A percentile compares a stretch with the other conserved stretches of the same genome.
These are phyloP conservation scores for Syzygium grande DNA, from an alignment of 345 rosid genomes.

Conservation along the genomic window DNA sequence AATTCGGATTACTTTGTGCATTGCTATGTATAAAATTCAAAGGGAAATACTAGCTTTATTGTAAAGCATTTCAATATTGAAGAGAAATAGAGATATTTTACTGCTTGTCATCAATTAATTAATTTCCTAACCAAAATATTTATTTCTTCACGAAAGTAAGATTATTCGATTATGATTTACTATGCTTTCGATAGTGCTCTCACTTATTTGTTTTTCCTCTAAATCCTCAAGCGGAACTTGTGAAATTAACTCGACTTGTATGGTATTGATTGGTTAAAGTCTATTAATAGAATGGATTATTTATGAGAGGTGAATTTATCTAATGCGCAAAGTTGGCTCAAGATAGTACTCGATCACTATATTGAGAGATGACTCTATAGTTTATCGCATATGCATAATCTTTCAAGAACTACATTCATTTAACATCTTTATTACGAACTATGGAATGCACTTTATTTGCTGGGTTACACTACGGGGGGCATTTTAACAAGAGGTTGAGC, in stretches of 20 bases:
- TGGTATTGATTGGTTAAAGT: neutral
- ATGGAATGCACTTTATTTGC: too few species aligned
- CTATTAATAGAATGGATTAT: neutral
- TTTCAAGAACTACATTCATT: neutral
- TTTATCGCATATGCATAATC: fast-evolving
- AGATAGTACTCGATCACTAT: neutral
- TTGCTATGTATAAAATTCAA: neutral
- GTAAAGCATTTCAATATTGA: neutral
- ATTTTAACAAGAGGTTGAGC: too few species aligned
- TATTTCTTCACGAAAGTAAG: neutral
- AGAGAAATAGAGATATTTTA: neutral
- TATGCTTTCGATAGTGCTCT: too few species aligned
- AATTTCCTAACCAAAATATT: neutral
- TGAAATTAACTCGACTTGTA: neutral
- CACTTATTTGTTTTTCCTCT: too few species aligned
- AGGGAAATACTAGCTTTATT: neutral
- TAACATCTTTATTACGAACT: neutral
- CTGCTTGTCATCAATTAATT: neutral
- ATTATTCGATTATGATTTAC: neutral
- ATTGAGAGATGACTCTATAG: neutral
- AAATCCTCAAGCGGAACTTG: neutral
- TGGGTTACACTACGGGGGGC: too few species aligned
- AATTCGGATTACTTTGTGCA: neutral
- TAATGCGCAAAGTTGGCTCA: neutral
- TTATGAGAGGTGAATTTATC: neutral